phyloP scores from a whole-genome alignment of 345 rosid species.

The Syzygium jambos region DNA sequence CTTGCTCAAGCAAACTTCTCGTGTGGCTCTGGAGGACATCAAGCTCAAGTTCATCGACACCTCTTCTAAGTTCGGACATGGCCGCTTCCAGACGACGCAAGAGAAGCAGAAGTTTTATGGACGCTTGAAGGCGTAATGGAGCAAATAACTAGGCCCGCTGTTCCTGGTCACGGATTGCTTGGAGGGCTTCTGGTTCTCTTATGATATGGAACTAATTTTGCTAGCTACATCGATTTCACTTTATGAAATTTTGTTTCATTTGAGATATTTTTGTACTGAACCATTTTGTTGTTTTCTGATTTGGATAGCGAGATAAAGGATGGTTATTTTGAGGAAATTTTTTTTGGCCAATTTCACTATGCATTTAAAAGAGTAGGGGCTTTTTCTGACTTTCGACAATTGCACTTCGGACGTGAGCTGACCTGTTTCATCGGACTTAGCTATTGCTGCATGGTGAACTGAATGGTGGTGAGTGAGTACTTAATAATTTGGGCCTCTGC shows the following conservation, averaged over 20 bases:
- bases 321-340: background rate
- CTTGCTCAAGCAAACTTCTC: conserved; percentile 60
- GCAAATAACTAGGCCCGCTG: background rate
- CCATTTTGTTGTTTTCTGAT: background rate
- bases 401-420: background rate
- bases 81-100: conserved; percentile 56
- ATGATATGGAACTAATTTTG: background rate
- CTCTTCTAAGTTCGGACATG: conserved; percentile 56
- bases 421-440: background rate
- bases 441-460: background rate
- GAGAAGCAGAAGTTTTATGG: conserved; percentile 58
- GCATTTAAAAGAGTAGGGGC: background rate
- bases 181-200: background rate
- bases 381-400: background rate
- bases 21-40: conserved; percentile 56
- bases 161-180: background rate
- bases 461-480: background rate
- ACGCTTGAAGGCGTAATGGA: conserved; percentile 43
- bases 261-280: background rate
- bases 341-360: background rate
- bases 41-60: conserved; percentile 72
- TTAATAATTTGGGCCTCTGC: background rate
- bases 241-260: background rate
- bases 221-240: background rate
- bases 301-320: background rate